Conservation (phyloP, 257 asterid species). For the Lycium ferocissimum region DNA sequence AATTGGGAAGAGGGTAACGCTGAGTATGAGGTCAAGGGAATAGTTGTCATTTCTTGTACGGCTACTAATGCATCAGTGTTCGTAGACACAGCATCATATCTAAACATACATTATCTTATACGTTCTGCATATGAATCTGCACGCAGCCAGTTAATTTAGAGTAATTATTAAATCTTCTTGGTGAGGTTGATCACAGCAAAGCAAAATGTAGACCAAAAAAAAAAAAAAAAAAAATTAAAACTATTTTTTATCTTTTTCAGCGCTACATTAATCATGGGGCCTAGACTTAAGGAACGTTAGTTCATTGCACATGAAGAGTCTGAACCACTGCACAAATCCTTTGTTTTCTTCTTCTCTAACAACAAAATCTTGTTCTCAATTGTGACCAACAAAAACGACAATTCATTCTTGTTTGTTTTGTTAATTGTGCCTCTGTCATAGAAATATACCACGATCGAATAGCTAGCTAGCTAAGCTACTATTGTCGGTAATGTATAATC, state of each 20-base stretch:
- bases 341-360: conserved; percentile 31
- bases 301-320: conserved; percentile 51
- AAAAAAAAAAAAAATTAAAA: background rate
- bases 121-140: conserved; percentile 25
- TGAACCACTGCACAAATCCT: conserved; percentile 38
- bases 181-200: conserved; percentile 48
- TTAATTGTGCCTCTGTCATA: conserved; percentile 40
- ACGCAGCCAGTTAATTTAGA: conserved; percentile 6
- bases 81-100: conserved; percentile 21
- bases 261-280: conserved; percentile 30
- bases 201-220: conserved; percentile 38
- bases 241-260: conserved; percentile 27
- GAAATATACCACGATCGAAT: conserved; percentile 1
- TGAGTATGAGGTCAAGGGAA: conserved; percentile 4
- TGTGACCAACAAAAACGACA: conserved; percentile 40
- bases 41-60: conserved; percentile 28
- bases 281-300: conserved; percentile 27
- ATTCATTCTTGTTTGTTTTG: conserved; percentile 41
- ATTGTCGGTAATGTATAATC: no score
- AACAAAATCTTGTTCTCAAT: conserved; percentile 41
- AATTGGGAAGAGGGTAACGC: background rate
- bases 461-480: background rate
- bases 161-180: background rate
- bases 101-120: conserved; percentile 28
- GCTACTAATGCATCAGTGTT: conserved; percentile 13